Conservation (phyloP, 768 basidiomycete genomes). For the Pholiota microspora region DNA sequence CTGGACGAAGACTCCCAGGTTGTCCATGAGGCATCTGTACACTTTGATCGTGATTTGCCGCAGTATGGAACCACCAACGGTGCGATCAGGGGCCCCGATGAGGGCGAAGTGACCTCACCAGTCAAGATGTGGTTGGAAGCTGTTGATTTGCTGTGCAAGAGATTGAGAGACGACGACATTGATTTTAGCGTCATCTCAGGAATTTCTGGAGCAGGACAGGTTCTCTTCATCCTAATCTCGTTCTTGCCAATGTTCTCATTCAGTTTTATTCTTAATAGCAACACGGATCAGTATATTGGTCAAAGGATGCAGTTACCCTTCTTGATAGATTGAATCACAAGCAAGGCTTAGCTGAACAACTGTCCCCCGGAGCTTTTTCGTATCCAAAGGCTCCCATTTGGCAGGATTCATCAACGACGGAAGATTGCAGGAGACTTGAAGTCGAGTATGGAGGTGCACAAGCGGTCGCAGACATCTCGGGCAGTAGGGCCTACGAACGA, state of each 20-base stretch:
- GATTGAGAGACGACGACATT: slow-evolving; percentile 57
- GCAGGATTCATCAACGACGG: slow-evolving; percentile 86
- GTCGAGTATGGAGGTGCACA: slow-evolving; percentile 67
- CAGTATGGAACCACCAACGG: slow-evolving; percentile 66
- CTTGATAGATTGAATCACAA: slow-evolving; percentile 53
- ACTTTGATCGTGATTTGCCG: slow-evolving; percentile 81
- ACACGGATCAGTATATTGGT: slow-evolving; percentile 90
- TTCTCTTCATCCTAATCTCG: too few relatives aligned
- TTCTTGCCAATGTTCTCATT: too few relatives aligned
- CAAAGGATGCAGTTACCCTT: slow-evolving; percentile 44
- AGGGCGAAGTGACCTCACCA: slow-evolving; percentile 77
- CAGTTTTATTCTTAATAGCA: slow-evolving; percentile 58
- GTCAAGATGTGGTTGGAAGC: slow-evolving; percentile 87
- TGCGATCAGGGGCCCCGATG: slow-evolving; percentile 58
- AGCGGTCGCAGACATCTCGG: slow-evolving; percentile 70
- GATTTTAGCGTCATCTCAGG: slow-evolving; percentile 56
- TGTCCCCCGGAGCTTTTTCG: slow-evolving; percentile 66
- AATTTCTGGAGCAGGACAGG: slow-evolving; percentile 80
- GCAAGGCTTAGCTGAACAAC: slow-evolving; percentile 53
- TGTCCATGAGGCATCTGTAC: slow-evolving; percentile 67
- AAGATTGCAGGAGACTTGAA: slow-evolving; percentile 71
- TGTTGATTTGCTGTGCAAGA: slow-evolving; percentile 70
- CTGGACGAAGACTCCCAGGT: slow-evolving; percentile 55
- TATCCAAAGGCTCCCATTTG: slow-evolving; percentile 74
- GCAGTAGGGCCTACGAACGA: slow-evolving; percentile 82